Evolutionary conservation across 1,284 basidiomycete genomes (phyloP).

Genomic region (Termitomyces sp.): DNA sequence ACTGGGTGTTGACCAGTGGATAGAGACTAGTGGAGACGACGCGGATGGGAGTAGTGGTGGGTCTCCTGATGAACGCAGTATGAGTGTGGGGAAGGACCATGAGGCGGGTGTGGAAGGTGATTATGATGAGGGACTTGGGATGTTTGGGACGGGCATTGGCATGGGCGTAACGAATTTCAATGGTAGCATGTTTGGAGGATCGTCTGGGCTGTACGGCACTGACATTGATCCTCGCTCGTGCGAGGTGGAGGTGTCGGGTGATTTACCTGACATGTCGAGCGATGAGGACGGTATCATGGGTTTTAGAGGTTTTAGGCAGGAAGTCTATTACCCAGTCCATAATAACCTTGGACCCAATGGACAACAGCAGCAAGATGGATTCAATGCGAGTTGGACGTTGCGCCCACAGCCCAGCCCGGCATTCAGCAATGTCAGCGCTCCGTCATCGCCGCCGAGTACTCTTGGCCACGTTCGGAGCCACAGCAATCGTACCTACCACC

Average conservation of each 20-base stretch:
- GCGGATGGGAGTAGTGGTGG: conserved; percentile 15
- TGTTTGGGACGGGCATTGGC: conserved; percentile 26
- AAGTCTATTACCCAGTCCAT: conserved; percentile 10
- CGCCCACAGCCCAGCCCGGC: conserved; percentile 31
- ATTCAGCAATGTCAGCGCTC: conserved; percentile 34
- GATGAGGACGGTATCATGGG: conserved; percentile 52
- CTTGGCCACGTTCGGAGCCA: conserved; percentile 18
- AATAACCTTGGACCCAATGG: background rate
- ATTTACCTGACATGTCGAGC: conserved; percentile 51
- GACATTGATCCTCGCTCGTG: conserved; percentile 45
- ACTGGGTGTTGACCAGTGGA: conserved; percentile 18
- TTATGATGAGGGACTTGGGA: conserved; percentile 23
- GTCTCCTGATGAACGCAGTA: conserved; percentile 17
- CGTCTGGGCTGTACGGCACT: conserved; percentile 6
- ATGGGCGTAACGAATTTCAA: conserved; percentile 26
- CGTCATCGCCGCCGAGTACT: conserved; percentile 28
- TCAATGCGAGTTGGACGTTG: conserved; percentile 27
- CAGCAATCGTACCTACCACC: conserved; percentile 21
- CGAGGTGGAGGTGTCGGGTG: conserved; percentile 52
- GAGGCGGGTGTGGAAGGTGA: conserved; percentile 22
- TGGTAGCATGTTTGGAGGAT: conserved; percentile 10
- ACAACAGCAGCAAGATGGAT: conserved; percentile 5
- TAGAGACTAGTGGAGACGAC: conserved; percentile 15
- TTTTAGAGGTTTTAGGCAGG: conserved; percentile 11
- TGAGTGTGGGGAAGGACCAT: conserved; percentile 17